Evolutionary conservation across 176 grass and related monocot species (phyloP).

Genomic region (Aegilops longissima): DNA sequence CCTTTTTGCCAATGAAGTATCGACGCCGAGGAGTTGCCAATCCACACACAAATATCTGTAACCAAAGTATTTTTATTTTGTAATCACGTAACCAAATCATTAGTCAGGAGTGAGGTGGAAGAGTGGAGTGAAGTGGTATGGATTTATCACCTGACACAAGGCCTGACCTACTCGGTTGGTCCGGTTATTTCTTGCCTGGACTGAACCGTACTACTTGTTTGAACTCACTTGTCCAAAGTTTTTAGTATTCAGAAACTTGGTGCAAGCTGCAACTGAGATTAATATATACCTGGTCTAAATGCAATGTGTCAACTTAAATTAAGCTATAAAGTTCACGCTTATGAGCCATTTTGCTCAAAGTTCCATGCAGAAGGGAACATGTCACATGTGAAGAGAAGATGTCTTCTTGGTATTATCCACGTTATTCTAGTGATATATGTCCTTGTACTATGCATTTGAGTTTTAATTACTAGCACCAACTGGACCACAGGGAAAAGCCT

Average conservation of each 20-base stretch:
- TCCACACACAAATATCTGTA: neutral
- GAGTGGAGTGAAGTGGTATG: neutral
- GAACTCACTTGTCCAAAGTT: neutral
- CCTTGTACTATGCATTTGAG: neutral
- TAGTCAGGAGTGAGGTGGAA: neutral
- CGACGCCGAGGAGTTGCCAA: neutral
- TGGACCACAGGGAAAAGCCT: neutral
- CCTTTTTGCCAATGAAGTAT: neutral
- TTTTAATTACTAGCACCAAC: neutral
- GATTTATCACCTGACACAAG: neutral
- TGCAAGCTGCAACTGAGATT: neutral
- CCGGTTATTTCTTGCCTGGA: neutral
- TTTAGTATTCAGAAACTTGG: conserved; percentile 4
- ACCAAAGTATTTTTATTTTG: neutral
- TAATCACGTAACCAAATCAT: neutral
- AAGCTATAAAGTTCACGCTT: neutral
- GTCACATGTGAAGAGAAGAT: neutral
- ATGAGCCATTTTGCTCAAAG: too few relatives aligned
- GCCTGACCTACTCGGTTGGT: neutral
- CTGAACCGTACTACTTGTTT: neutral
- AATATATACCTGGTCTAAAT: conserved; percentile 28
- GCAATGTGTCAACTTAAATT: conserved; percentile 33
- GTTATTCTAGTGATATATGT: conserved; percentile 8
- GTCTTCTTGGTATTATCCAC: neutral
- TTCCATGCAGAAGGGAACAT: neutral